Conservation (phyloP, 257 asterid genomes). For the Echites panduratus region DNA sequence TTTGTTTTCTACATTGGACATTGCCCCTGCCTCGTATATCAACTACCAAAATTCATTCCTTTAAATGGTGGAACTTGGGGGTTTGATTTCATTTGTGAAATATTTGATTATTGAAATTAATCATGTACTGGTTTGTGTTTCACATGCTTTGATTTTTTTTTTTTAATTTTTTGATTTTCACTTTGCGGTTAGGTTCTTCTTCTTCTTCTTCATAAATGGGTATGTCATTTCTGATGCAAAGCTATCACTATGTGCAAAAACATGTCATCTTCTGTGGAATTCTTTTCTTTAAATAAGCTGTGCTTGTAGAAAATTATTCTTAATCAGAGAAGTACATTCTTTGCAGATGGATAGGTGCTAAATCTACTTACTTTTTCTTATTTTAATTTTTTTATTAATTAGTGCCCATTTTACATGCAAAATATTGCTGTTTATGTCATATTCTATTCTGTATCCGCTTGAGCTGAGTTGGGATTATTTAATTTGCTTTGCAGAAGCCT, state of each 20-base stretch:
- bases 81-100: neutral
- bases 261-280: neutral
- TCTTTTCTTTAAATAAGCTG: neutral
- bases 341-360: neutral
- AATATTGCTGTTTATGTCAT: neutral
- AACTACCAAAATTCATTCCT: neutral
- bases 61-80: too few species aligned
- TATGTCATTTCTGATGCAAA: neutral
- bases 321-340: neutral
- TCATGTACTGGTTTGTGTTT: too few species aligned
- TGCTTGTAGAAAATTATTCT: neutral
- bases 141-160: too few species aligned
- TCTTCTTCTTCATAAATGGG: neutral
- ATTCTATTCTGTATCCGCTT: neutral
- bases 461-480: neutral
- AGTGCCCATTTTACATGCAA: neutral
- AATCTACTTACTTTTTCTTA: too few species aligned
- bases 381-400: too few species aligned
- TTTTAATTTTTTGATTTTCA: neutral
- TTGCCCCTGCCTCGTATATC: neutral
- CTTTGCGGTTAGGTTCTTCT: neutral
- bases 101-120: too few species aligned
- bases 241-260: neutral
- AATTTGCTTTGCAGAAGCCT: slow-evolving; percentile 43
- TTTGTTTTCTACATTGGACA: neutral